A percentile compares a stretch with the other conserved stretches of the same genome.
phyloP scores from a whole-genome alignment of 2,329 filamentous ascomycete genomes.

The Coleophoma cylindrospora region DNA sequence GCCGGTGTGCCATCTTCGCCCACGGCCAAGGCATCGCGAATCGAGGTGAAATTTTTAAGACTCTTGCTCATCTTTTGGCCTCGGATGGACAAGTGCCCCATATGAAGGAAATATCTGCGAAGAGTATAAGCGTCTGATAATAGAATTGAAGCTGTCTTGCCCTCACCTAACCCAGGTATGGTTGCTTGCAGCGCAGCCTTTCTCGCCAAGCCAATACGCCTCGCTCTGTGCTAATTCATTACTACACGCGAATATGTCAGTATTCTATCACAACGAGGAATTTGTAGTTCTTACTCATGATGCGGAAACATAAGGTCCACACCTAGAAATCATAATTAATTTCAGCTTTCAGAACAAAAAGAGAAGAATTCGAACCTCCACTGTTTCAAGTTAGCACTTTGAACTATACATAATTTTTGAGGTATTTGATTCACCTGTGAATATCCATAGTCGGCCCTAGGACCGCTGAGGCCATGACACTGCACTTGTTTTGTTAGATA shows the following conservation, averaged over 20 bases:
- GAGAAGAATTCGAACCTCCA: constrained; percentile 2
- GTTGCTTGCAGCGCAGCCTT: constrained; percentile 31
- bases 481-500: constrained; percentile 57
- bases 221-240: constrained; percentile 85
- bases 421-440: constrained; percentile 57
- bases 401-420: background rate
- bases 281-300: constrained; percentile 48
- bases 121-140: background rate
- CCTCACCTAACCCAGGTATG: constrained; percentile 67
- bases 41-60: constrained; percentile 90
- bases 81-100: constrained; percentile 81
- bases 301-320: constrained; percentile 85
- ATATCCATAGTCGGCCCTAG: constrained; percentile 80
- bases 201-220: constrained; percentile 54
- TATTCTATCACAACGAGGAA: background rate
- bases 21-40: constrained; percentile 67
- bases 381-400: constrained; percentile 1
- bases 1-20: constrained; percentile 30
- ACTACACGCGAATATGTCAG: constrained; percentile 8
- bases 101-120: constrained; percentile 83
- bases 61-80: constrained; percentile 93
- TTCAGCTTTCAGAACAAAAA: background rate
- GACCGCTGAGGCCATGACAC: constrained; percentile 82
- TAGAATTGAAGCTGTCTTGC: background rate
- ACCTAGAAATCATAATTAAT: constrained; percentile 35